Percentiles rank a stretch among this genome's conserved stretches.
Evolutionary conservation across 345 rosid genomes (phyloP).

Genomic region (Gossypioides kirkii): DNA sequence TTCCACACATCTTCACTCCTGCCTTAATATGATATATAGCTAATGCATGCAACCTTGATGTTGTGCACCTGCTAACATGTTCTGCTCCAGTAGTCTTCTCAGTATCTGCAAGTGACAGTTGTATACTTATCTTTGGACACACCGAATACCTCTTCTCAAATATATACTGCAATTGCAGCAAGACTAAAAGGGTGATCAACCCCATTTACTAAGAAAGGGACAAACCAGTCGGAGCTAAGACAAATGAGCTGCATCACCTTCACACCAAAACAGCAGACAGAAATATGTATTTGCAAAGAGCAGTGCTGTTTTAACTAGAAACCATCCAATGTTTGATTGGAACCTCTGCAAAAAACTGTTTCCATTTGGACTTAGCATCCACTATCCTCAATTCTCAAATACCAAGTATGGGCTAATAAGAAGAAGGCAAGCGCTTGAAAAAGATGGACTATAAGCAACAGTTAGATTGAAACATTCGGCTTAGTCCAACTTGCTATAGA

Average conservation of each 20-base stretch:
- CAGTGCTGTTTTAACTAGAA: background rate
- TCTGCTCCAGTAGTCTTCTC: background rate
- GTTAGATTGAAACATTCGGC: background rate
- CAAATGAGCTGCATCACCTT: background rate
- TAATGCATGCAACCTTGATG: too few species aligned
- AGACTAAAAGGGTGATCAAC: background rate
- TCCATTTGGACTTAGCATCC: background rate
- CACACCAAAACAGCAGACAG: background rate
- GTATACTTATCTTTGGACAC: background rate
- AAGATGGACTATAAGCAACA: background rate
- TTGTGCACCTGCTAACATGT: background rate
- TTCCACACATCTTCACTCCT: too few species aligned
- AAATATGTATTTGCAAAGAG: background rate
- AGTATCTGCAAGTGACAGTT: background rate
- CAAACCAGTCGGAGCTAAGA: background rate
- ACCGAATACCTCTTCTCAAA: background rate
- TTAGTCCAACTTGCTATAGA: conserved; percentile 2
- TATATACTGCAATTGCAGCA: background rate
- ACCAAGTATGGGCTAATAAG: background rate
- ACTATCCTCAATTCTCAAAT: background rate
- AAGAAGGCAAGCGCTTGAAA: background rate
- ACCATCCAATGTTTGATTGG: background rate
- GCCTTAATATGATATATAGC: too few species aligned
- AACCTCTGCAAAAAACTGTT: background rate
- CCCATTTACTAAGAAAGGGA: background rate